Evolutionary conservation across 2,329 filamentous ascomycete species (phyloP).

Genomic region (Calonectria ilicicola): DNA sequence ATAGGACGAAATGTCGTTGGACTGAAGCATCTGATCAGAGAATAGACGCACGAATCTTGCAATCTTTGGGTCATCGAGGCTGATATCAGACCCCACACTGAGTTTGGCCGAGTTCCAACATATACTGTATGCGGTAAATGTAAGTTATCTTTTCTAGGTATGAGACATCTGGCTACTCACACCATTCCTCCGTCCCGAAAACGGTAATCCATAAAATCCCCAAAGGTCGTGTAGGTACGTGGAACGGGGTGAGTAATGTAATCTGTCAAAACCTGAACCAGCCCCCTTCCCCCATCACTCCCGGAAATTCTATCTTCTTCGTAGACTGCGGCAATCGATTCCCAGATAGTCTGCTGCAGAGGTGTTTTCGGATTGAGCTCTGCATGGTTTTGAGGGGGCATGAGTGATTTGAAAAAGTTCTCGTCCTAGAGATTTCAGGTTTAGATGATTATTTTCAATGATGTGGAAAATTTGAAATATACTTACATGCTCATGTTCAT

Average conservation of each 20-base stretch:
- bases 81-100: neutral
- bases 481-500: neutral
- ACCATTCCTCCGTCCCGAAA: neutral
- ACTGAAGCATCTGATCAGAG: neutral
- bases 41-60: neutral
- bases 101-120: neutral
- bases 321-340: neutral
- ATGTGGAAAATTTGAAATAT: no score
- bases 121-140: neutral
- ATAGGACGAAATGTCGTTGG: neutral
- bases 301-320: neutral
- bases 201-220: neutral
- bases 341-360: neutral
- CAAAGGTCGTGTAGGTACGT: neutral
- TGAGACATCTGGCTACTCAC: neutral
- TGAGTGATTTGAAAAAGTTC: neutral
- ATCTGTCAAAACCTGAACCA: neutral
- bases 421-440: neutral
- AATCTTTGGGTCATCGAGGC: neutral
- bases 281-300: neutral
- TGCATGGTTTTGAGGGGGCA: neutral
- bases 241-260: neutral
- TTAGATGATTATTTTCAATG: no score
- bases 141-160: no score
- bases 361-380: neutral